Conservation (phyloP, 257 asterid species). For the Fraxinus excelsior region DNA sequence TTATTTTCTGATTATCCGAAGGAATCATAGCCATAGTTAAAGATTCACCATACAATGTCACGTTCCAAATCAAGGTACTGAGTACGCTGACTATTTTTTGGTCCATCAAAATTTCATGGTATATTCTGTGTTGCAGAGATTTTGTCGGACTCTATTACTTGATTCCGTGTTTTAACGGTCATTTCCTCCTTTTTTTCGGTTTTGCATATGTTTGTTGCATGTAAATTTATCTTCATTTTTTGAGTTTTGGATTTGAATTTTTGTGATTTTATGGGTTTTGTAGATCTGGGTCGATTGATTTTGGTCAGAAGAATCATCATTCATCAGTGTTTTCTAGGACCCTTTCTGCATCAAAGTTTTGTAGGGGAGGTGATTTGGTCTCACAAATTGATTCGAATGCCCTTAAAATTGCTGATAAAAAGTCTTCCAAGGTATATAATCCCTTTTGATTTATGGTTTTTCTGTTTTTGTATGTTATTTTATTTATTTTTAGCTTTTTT, state of each 20-base stretch:
- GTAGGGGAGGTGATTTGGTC: constrained; percentile 64
- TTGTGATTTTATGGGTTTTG: constrained; percentile 22
- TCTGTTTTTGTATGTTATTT: not conserved
- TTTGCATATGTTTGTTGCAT: not conserved
- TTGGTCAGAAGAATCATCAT: constrained; percentile 44
- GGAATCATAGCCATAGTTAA: constrained; percentile 36
- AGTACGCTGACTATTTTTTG: constrained; percentile 14
- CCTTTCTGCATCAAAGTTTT: constrained; percentile 65
- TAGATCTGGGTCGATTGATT: constrained; percentile 62
- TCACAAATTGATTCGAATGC: constrained; percentile 62
- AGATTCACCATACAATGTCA: constrained; percentile 46
- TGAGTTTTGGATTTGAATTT: constrained; percentile 16
- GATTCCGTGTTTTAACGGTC: constrained; percentile 7
- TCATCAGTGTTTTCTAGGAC: constrained; percentile 59
- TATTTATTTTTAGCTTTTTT: not conserved
- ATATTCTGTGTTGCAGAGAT: constrained; percentile 31
- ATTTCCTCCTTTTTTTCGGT: not conserved
- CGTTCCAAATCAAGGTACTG: constrained; percentile 78
- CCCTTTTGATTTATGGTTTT: not conserved
- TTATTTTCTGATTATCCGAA: constrained; percentile 39
- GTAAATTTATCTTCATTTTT: not conserved
- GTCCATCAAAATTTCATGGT: constrained; percentile 28
- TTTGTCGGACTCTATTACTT: constrained; percentile 34
- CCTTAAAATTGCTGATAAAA: constrained; percentile 48
- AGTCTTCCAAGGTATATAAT: constrained; percentile 40